phyloP scores from a whole-genome alignment of 2,329 filamentous ascomycete genomes.

The Fusarium falciforme region DNA sequence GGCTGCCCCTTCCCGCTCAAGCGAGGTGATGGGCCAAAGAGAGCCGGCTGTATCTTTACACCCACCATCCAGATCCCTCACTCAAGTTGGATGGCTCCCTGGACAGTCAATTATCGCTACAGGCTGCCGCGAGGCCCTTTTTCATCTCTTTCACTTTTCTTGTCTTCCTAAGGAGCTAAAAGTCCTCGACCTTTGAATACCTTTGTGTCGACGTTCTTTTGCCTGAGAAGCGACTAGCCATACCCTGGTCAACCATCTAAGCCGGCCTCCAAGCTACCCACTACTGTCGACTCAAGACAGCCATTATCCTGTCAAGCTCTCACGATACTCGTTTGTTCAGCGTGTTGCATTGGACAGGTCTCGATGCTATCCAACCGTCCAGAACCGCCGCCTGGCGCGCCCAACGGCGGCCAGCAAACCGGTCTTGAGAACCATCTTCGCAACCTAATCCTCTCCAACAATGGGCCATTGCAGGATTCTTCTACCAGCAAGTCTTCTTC shows the following conservation, averaged over 20 bases:
- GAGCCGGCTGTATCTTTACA: constrained; percentile 4
- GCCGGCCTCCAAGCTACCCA: background rate
- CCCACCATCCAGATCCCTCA: constrained; percentile 13
- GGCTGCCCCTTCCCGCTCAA: background rate
- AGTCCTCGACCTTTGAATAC: background rate
- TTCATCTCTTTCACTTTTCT: background rate
- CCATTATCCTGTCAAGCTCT: background rate
- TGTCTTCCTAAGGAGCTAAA: background rate
- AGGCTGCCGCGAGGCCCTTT: constrained; percentile 1
- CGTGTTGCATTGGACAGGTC: background rate
- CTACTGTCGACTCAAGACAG: background rate
- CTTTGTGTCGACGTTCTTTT: background rate
- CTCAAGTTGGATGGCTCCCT: constrained; percentile 18
- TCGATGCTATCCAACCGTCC: constrained; percentile 20
- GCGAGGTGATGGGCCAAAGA: constrained; percentile 12
- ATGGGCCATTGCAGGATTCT: constrained; percentile 40
- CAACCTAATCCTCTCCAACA: constrained; percentile 68
- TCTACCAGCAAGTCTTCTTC: constrained; percentile 11
- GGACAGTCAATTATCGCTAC: constrained; percentile 2
- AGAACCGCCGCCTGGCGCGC: constrained; percentile 3
- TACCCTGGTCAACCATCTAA: constrained; percentile 12
- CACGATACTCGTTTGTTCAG: background rate
- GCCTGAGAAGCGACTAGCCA: constrained; percentile 15
- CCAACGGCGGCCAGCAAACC: constrained; percentile 4
- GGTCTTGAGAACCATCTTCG: constrained; percentile 68